Base-by-base conservation (phyloP, 257 asterid species). In the Solanum pennellii region DNA sequence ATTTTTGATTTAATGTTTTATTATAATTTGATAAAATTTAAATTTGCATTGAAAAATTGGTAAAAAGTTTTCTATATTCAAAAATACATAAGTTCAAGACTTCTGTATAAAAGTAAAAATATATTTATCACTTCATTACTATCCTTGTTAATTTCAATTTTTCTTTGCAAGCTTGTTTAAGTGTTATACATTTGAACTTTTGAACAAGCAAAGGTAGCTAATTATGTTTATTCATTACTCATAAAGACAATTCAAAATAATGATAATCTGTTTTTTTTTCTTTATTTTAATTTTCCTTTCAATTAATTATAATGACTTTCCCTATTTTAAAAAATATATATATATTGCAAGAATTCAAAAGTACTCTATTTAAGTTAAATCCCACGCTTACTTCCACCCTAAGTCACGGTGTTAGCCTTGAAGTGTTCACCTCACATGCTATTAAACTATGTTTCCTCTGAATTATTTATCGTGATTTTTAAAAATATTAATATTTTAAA, bases 341-440 rank as follows among this genome's bases (percentile, higher is more conserved):
- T 37, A 11, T 6, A 11, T 39, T 33, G 15, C 45, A 18, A 72
- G 15, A 41, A 75, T 20, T 75, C 56, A 75, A 41, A 39, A 49
- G 23, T 49, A 49, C 83, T 75, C 83, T 39, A 1, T 74, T 74
- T 20, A 41, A 39, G 52, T 76, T 41, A 12, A 76, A 76, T 76
- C 59, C 2, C 83, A 41, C 45, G 23, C 23, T 76, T 23, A 1
- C 59, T 42, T 41, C 37, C 33, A 41, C 83, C 83, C 66, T 80
- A 45, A 47, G 29, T 18, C 10, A 47, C 11, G n/a, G 3, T 9
- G 27, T 44, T 49, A 47, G 27, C 68, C 68, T 80, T 15, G 27
- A 80, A 79, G 25, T 47, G 68, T 47, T 80, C 68, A 47, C 85
- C 68, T 47, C 85, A 80, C 69, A 80, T 47, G 85, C 44, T 49